Percentiles rank a stretch among this genome's conserved stretches.
Evolutionary conservation across 2,329 filamentous ascomycete genomes (phyloP).

Genomic region (Byssoonygena ceratinophila): DNA sequence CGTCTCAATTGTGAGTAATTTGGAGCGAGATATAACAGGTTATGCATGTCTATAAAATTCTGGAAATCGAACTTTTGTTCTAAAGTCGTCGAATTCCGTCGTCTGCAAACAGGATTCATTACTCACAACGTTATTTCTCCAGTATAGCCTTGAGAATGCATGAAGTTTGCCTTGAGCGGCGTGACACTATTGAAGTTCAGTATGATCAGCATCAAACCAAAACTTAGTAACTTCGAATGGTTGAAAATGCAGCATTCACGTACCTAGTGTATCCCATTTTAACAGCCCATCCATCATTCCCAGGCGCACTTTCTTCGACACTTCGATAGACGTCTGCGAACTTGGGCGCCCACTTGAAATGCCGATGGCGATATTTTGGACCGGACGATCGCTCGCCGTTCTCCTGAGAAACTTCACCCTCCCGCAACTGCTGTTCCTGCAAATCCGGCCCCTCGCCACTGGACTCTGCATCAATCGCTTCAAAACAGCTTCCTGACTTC

Average conservation of each 20-base stretch:
- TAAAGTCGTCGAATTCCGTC: constrained; percentile 13
- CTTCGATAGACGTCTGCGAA: constrained; percentile 80
- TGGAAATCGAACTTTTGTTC: constrained; percentile 25
- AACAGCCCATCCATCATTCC: constrained; percentile 89
- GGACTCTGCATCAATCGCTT: constrained; percentile 58
- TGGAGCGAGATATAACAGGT: background rate
- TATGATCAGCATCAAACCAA: constrained; percentile 15
- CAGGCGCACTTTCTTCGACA: constrained; percentile 66
- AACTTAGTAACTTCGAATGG: background rate
- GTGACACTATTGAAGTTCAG: constrained; percentile 55
- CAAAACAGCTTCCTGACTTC: constrained; percentile 73
- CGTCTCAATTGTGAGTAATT: background rate
- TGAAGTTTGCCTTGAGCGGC: constrained; percentile 84
- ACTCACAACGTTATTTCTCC: constrained; percentile 78
- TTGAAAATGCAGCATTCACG: constrained; percentile 6
- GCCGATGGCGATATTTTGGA: constrained; percentile 58
- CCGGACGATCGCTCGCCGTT: constrained; percentile 22
- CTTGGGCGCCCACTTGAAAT: constrained; percentile 89
- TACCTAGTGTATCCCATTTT: constrained; percentile 78
- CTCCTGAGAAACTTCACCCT: constrained; percentile 44
- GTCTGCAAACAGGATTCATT: constrained; percentile 19
- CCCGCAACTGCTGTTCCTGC: constrained; percentile 63
- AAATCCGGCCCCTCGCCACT: constrained; percentile 51
- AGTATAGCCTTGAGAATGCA: constrained; percentile 57
- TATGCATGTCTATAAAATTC: constrained; percentile 9